A percentile compares a stretch with the other conserved stretches of the same genome.
These are phyloP conservation scores for Pseudozyma hubeiensis DNA, from an alignment of 1,284 basidiomycete genomes.

Conservation along the genomic window DNA sequence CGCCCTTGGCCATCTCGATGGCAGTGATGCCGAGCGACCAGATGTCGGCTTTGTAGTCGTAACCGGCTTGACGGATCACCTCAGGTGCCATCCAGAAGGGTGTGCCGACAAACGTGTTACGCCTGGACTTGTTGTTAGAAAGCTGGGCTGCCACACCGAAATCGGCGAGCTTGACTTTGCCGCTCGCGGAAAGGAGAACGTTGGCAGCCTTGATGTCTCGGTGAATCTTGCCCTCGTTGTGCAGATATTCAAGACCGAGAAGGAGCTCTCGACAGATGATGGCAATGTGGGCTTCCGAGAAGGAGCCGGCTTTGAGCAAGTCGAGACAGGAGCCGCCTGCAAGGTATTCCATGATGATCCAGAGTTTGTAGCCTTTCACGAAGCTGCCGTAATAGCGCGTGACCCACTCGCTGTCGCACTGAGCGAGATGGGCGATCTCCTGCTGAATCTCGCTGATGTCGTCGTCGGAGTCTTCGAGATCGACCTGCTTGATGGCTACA, in stretches of 20 bases:
- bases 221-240: slow-evolving; percentile 93
- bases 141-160: slow-evolving; percentile 95
- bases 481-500: slow-evolving; percentile 97
- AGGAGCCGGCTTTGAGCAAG: slow-evolving; percentile 88
- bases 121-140: slow-evolving; percentile 78
- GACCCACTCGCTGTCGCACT: slow-evolving; percentile 94
- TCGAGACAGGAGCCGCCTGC: slow-evolving; percentile 98
- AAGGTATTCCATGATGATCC: slow-evolving; percentile 99
- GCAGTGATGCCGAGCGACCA: slow-evolving; percentile 71
- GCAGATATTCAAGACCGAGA: slow-evolving; percentile 93
- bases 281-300: slow-evolving; percentile 91
- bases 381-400: slow-evolving; percentile 97
- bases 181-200: slow-evolving; percentile 86
- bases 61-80: slow-evolving; percentile 92
- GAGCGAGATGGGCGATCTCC: slow-evolving; percentile 93
- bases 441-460: slow-evolving; percentile 79
- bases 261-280: slow-evolving; percentile 93
- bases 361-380: slow-evolving; percentile 94
- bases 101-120: slow-evolving; percentile 90
- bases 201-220: slow-evolving; percentile 99
- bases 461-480: slow-evolving; percentile 71
- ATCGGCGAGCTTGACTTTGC: slow-evolving; percentile 96
- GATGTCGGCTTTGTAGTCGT: slow-evolving; percentile 71
- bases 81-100: slow-evolving; percentile 99
- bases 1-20: slow-evolving; percentile 71